A percentile compares a stretch with the other conserved stretches of the same genome.
Evolutionary conservation across 805 yeast species (phyloP).

Genomic region (Pichia nanzhaoensis): DNA sequence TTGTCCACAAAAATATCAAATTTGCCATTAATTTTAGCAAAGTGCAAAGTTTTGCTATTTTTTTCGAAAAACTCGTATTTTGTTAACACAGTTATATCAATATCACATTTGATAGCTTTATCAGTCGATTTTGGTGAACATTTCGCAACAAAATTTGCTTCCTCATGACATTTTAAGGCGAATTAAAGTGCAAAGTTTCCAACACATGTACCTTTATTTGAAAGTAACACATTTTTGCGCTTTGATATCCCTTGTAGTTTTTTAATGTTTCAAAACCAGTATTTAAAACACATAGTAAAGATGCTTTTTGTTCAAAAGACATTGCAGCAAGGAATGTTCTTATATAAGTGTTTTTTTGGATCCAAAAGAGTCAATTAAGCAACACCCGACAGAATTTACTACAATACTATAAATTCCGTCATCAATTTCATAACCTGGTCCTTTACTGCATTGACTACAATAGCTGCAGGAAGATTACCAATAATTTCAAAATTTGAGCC

Average conservation of each 20-base stretch:
- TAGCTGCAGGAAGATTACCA: constrained; percentile 25
- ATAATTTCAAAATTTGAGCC: constrained; percentile 13
- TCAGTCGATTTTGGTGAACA: constrained; percentile 34
- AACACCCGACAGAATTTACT: too few relatives aligned
- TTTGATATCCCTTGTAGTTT: constrained; percentile 15
- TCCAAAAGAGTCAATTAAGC: constrained; percentile 40
- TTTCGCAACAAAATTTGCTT: constrained; percentile 47
- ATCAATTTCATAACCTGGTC: constrained; percentile 15
- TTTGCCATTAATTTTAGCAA: constrained; percentile 33
- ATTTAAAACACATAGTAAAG: constrained; percentile 56
- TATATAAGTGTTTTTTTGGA: constrained; percentile 17
- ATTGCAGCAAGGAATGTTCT: constrained; percentile 41
- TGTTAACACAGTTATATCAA: constrained; percentile 50
- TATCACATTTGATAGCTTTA: constrained; percentile 37
- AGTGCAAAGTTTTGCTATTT: constrained; percentile 30
- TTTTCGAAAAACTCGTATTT: constrained; percentile 32
- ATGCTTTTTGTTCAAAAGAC: constrained; percentile 51
- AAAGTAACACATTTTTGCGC: constrained; percentile 45
- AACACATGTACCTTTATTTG: constrained; percentile 72
- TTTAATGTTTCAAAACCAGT: constrained; percentile 42
- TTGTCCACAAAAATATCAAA: constrained; percentile 64
- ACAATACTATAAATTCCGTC: constrained; percentile 22
- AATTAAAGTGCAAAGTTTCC: constrained; percentile 53
- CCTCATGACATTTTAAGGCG: constrained; percentile 41
- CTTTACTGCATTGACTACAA: constrained; percentile 18